phyloP scores from a whole-genome alignment of 192 early-diverging fungal species.

The Backusella mclennaniae region DNA sequence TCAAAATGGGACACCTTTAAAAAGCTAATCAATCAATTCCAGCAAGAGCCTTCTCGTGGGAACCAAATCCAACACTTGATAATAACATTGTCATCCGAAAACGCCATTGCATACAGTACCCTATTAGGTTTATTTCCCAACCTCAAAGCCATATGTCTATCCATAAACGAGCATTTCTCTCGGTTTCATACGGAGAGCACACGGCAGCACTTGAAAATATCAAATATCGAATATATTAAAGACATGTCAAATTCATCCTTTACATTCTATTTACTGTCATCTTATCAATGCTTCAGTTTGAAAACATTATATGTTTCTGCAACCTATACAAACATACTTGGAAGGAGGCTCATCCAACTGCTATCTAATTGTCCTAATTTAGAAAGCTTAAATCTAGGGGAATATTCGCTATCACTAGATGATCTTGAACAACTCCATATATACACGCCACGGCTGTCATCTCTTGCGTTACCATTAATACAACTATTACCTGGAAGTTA shows the following conservation, averaged over 20 bases:
- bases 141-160: neutral
- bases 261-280: neutral
- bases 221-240: neutral
- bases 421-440: neutral
- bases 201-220: neutral
- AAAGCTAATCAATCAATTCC: neutral
- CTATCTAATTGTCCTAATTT: neutral
- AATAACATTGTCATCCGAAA: neutral
- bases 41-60: neutral
- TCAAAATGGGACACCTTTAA: neutral
- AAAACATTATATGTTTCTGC: neutral
- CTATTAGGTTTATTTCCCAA: neutral
- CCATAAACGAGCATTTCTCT: neutral
- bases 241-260: neutral
- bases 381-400: neutral
- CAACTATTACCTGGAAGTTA: neutral
- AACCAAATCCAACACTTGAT: neutral
- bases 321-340: neutral
- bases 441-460: neutral
- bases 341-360: neutral
- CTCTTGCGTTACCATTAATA: neutral
- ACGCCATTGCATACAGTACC: neutral
- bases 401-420: neutral
- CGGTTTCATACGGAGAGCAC: neutral
- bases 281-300: neutral